A percentile compares a stretch with the other conserved stretches of the same genome.
phyloP scores from a whole-genome alignment of 768 basidiomycete species.

The Rubroboletus satanas region DNA sequence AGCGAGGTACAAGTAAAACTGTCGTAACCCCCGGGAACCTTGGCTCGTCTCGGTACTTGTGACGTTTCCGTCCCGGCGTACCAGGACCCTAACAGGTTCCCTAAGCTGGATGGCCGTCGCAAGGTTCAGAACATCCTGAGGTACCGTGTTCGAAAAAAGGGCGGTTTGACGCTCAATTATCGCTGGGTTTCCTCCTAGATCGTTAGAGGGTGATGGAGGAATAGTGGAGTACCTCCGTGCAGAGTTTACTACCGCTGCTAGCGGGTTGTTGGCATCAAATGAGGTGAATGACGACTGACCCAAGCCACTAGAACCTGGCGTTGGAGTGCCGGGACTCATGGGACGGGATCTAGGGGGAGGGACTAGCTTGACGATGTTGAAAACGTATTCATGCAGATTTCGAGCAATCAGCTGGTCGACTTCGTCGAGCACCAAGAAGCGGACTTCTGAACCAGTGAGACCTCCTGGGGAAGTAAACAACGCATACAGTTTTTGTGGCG shows the following conservation, averaged over 20 bases:
- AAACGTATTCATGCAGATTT: constrained; percentile 93
- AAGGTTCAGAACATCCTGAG: constrained; percentile 95
- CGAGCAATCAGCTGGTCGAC: constrained; percentile 97
- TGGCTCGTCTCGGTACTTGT: constrained; percentile 64
- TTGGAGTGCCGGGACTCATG: constrained; percentile 33
- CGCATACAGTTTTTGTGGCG: constrained; percentile 93
- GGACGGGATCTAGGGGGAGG: constrained; percentile 81
- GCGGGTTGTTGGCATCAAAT: constrained; percentile 41
- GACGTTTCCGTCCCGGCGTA: constrained; percentile 85
- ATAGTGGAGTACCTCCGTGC: constrained; percentile 61
- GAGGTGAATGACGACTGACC: constrained; percentile 43
- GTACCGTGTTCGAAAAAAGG: constrained; percentile 97
- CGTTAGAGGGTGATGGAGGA: constrained; percentile 43
- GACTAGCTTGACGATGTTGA: constrained; percentile 86
- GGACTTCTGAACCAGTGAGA: constrained; percentile 76
- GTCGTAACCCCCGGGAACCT: constrained; percentile 80
- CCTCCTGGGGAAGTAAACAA: constrained; percentile 81
- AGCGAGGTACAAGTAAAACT: constrained; percentile 94
- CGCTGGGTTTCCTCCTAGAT: constrained; percentile 30
- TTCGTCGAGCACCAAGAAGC: constrained; percentile 94
- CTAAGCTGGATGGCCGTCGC: constrained; percentile 89
- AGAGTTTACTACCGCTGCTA: constrained; percentile 34
- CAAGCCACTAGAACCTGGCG: constrained; percentile 29
- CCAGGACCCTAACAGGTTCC: constrained; percentile 97
- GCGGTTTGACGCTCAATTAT: constrained; percentile 82